Evolutionary conservation across 176 grass and related monocot genomes (phyloP).

Genomic region (Themeda triandra): DNA sequence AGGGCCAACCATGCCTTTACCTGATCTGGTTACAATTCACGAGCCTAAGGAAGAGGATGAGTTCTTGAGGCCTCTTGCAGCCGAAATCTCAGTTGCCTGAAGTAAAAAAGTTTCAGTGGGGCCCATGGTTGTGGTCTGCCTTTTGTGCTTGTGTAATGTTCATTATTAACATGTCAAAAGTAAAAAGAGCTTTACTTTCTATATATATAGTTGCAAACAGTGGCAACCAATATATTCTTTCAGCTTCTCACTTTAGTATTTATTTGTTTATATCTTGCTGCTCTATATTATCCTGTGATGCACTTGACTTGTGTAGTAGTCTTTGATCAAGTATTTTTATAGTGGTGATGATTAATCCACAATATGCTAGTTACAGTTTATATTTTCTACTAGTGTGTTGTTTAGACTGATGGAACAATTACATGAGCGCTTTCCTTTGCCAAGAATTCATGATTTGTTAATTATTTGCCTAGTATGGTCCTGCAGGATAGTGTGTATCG

Average conservation of each 20-base stretch:
- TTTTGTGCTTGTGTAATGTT: conserved; percentile 3
- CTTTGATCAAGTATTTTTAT: neutral
- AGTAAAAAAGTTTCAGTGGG: conserved; percentile 6
- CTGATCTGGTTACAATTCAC: conserved; percentile 74
- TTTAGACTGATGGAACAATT: neutral
- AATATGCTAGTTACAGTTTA: neutral
- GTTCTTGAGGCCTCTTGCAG: conserved; percentile 32
- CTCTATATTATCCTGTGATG: neutral
- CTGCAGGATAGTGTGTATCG: conserved; percentile 69
- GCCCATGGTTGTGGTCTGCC: neutral
- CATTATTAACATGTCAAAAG: neutral
- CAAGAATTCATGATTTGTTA: neutral
- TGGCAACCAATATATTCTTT: conserved; percentile 14
- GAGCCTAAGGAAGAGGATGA: conserved; percentile 67
- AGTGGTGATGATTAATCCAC: neutral
- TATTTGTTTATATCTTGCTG: neutral
- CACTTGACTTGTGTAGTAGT: neutral
- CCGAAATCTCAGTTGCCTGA: conserved; percentile 42
- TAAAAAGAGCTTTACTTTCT: conserved; percentile 19
- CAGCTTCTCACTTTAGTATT: neutral
- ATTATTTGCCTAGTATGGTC: neutral
- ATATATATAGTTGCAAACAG: neutral
- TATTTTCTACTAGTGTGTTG: neutral
- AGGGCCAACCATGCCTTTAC: conserved; percentile 57
- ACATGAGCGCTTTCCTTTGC: neutral